These are phyloP conservation scores for Lophiostoma macrostomum DNA, from an alignment of 495 filamentous ascomycete species.

Conservation along the genomic window DNA sequence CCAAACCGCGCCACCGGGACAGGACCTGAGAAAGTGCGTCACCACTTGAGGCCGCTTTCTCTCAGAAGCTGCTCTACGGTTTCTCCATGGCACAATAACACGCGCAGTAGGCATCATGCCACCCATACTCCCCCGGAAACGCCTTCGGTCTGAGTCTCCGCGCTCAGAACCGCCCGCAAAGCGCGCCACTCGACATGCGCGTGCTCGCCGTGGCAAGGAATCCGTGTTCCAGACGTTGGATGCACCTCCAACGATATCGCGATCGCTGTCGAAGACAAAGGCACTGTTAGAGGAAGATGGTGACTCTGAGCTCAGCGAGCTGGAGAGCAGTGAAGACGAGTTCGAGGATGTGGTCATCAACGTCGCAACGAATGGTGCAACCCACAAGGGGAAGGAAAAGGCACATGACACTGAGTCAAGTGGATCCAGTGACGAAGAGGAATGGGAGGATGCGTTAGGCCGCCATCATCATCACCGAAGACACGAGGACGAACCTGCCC, in stretches of 20 bases:
- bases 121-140: conserved; percentile 38
- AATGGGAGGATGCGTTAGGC: conserved; percentile 78
- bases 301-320: conserved; percentile 64
- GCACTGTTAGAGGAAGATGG: conserved; percentile 51
- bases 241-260: conserved; percentile 47
- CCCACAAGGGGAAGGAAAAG: conserved; percentile 6
- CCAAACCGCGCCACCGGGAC: conserved; percentile 14
- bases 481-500: conserved; percentile 24
- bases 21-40: conserved; percentile 1
- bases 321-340: conserved; percentile 44
- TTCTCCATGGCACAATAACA: neutral
- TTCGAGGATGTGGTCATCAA: conserved; percentile 58
- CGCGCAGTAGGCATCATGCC: conserved; percentile 29
- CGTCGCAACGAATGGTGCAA: neutral
- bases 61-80: neutral
- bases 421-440: conserved; percentile 60
- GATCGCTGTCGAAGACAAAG: conserved; percentile 51
- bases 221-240: conserved; percentile 65
- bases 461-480: conserved; percentile 34
- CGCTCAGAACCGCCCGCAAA: conserved; percentile 27
- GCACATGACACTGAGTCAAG: conserved; percentile 42
- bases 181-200: conserved; percentile 9
- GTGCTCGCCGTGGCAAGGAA: conserved; percentile 4
- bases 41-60: neutral
- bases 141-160: conserved; percentile 32